Evolutionary conservation across 192 early-diverging fungal species (phyloP).

Genomic region (Podila verticillata): DNA sequence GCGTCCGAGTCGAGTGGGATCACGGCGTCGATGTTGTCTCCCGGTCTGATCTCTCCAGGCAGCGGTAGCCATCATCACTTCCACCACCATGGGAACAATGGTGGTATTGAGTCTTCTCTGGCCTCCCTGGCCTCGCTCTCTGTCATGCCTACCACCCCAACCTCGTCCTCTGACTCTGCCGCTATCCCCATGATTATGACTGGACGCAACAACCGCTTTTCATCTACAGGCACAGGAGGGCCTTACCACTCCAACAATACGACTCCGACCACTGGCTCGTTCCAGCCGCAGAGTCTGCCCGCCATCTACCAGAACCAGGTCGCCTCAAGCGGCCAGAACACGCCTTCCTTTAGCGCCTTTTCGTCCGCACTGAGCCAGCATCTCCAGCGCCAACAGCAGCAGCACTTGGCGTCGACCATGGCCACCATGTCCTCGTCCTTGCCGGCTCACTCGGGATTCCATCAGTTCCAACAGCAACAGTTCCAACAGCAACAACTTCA

Average conservation of each 20-base stretch:
- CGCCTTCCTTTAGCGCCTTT: conserved; percentile 23
- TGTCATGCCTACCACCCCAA: conserved; percentile 20
- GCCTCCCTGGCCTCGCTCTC: conserved; percentile 42
- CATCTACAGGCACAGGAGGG: not conserved
- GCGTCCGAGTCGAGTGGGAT: conserved; percentile 21
- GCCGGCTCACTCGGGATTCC: conserved; percentile 16
- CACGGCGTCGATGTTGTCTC: conserved; percentile 41
- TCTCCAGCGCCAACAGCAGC: conserved; percentile 42
- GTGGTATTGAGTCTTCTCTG: conserved; percentile 39
- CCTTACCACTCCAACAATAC: conserved; percentile 6
- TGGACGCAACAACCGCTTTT: conserved; percentile 19
- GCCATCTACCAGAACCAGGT: conserved; percentile 37
- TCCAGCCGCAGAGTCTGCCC: conserved; percentile 45
- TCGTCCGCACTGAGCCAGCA: conserved; percentile 40
- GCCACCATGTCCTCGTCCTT: conserved; percentile 43
- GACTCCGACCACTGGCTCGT: conserved; percentile 29
- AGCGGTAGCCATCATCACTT: not conserved
- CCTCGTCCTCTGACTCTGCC: conserved; percentile 20
- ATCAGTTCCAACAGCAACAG: conserved; percentile 20
- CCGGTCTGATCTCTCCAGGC: conserved; percentile 11
- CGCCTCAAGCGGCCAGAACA: not conserved
- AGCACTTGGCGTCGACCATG: conserved; percentile 23
- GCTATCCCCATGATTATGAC: conserved; percentile 15
- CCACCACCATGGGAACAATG: conserved; percentile 12
- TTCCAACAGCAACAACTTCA: conserved; percentile 15